phyloP scores from a whole-genome alignment of 352 stramenopile species.

The Phytophthora megakarya region DNA sequence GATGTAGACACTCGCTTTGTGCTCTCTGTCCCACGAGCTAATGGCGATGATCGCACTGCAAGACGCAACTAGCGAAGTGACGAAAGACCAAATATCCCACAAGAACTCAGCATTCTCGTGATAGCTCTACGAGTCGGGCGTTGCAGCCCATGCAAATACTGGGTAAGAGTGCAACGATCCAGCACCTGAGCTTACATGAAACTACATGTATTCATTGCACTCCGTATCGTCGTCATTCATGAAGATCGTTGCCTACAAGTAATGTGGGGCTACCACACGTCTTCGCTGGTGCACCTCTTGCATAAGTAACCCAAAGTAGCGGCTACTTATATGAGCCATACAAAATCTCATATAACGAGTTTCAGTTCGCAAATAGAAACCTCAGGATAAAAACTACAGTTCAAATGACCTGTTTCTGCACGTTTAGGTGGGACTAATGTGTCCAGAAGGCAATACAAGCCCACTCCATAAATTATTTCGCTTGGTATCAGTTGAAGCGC shows the following conservation, averaged over 20 bases:
- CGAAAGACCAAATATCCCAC: neutral
- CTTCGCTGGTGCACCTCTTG: neutral
- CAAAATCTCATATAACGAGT: constrained; percentile 4
- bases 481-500: too few species aligned
- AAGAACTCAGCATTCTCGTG: constrained; percentile 19
- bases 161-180: constrained; percentile 19
- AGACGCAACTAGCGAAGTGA: constrained; percentile 18
- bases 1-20: neutral
- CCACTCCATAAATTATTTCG: constrained; percentile 14
- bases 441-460: constrained; percentile 15
- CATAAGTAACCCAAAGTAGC: too few species aligned
- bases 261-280: neutral
- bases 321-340: neutral
- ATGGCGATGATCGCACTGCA: neutral
- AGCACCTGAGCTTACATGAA: neutral
- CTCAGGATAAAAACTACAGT: constrained; percentile 7
- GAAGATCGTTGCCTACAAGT: neutral
- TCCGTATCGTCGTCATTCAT: neutral
- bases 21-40: neutral
- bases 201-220: neutral
- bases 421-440: constrained; percentile 6
- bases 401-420: constrained; percentile 5
- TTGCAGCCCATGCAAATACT: constrained; percentile 19
- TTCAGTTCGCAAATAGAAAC: neutral
- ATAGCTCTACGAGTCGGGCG: constrained; percentile 10